Evolutionary conservation across 441 rosid species (phyloP).

Genomic region (Gossypium schwendimanii): DNA sequence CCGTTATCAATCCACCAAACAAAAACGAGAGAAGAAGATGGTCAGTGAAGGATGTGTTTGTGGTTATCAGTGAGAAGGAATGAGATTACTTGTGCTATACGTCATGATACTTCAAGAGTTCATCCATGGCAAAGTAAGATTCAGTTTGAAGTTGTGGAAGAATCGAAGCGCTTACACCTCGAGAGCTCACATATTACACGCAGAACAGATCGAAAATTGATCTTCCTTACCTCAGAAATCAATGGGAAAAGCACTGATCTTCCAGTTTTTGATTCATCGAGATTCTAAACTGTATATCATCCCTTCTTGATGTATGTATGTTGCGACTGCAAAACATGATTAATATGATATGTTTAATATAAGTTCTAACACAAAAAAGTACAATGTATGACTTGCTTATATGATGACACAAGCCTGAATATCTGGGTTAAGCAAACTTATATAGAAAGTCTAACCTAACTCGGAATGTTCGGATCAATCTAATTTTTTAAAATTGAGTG

Average conservation of each 20-base stretch:
- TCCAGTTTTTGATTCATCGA: not conserved
- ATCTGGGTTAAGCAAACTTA: no score
- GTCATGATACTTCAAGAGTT: not conserved
- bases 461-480: no score
- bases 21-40: conserved; percentile 45
- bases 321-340: no score
- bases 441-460: no score
- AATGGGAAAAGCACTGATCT: not conserved
- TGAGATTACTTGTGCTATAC: conserved; percentile 13
- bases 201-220: not conserved
- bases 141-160: not conserved
- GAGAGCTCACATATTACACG: not conserved
- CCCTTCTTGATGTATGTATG: not conserved
- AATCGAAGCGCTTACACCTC: not conserved
- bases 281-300: not conserved
- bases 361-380: no score
- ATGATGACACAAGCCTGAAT: no score
- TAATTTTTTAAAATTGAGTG: no score
- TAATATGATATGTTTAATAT: no score
- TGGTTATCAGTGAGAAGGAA: conserved; percentile 55
- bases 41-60: conserved; percentile 47
- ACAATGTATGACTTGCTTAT: no score
- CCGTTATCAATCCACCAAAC: conserved; percentile 49
- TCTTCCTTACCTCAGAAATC: not conserved
- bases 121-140: not conserved